Evolutionary conservation across 805 yeast species (phyloP), one percentile per base, ranked within the genome.

Genomic region (Monosporozyma yasuniensis): DNA sequence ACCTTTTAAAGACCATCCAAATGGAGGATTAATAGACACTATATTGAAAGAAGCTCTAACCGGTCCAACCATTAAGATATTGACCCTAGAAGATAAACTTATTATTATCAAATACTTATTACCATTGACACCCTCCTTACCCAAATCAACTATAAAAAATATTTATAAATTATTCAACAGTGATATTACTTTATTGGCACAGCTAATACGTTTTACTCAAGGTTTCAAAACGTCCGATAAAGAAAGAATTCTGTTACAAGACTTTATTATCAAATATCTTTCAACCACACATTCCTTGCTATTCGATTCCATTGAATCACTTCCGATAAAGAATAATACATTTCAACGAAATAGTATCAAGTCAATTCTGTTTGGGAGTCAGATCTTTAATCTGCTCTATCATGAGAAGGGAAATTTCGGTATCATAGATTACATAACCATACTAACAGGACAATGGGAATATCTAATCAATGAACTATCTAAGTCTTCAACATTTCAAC

Each of bases 361-460:
- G 35, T 44, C 66, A 1, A 12, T 58, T 0, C 54, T 65, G 27
- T 66, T 64, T 55, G 71, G 71, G 0, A 66, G 70, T 47, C 65
- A 54, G 47, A n/a, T 66, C 5, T 64, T 57, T 42, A 67, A 66
- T 51, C 25, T 56, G 4, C 39, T 66, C n/a, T 45, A 55, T 3
- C 25, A 50, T 2, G 54, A 53, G 16, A 19, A 39, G 27, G 42
- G 27, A 11, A 19, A 11, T 4, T 42, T 58, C 7, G 54, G 50
- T 44, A 57, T 64, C 32, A 23, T 56, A 2, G 52, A 55, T 8
- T 65, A 61, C 38, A 42, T 63, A 38, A 55, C 55, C 3, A 16
- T 54, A 12, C 16, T 65, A 30, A 38, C 32, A 12, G 28, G 5
- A 2, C 69, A 65, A 44, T 59, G 65, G 60, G 38, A 45, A 28